phyloP scores from a whole-genome alignment of 768 basidiomycete genomes.

The Trametes cubensis region DNA sequence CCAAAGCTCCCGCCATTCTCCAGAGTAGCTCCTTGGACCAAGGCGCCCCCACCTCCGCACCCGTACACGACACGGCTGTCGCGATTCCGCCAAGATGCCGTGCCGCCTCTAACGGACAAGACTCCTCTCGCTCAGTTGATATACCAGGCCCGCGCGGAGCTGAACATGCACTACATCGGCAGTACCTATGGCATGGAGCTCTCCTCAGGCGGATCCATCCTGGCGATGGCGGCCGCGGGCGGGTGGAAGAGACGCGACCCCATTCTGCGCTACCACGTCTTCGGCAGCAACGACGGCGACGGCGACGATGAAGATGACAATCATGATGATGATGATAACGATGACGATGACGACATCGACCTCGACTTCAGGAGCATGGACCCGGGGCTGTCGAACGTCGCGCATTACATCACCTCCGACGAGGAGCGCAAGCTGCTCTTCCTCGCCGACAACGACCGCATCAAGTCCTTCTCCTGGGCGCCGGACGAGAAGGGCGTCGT shows the following conservation, averaged over 20 bases:
- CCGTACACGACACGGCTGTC: conserved; percentile 35
- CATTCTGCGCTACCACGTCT: conserved; percentile 29
- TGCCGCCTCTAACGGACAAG: conserved; percentile 15
- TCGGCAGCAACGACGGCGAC: no score
- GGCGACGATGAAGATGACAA: no score
- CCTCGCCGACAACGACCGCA: conserved; percentile 37
- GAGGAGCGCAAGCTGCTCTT: conserved; percentile 40
- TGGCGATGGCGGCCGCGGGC: conserved; percentile 29
- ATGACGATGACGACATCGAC: conserved; percentile 7
- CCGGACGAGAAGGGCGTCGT: not conserved
- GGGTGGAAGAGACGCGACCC: conserved; percentile 43
- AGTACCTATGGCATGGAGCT: conserved; percentile 26
- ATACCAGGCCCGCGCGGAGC: conserved; percentile 40
- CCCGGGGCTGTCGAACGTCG: conserved; percentile 31
- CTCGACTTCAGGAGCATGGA: conserved; percentile 3
- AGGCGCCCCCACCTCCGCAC: conserved; percentile 29
- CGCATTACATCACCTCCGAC: conserved; percentile 31
- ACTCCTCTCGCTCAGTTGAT: conserved; percentile 35
- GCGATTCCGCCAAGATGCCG: conserved; percentile 35
- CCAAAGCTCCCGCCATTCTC: conserved; percentile 1
- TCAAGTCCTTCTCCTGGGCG: conserved; percentile 43
- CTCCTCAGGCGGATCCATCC: conserved; percentile 29
- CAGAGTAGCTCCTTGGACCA: conserved; percentile 26
- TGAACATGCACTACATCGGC: conserved; percentile 24
- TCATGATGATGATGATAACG: no score